Evolutionary conservation across 1,284 basidiomycete genomes (phyloP).

Genomic region (Irpex lacteus): DNA sequence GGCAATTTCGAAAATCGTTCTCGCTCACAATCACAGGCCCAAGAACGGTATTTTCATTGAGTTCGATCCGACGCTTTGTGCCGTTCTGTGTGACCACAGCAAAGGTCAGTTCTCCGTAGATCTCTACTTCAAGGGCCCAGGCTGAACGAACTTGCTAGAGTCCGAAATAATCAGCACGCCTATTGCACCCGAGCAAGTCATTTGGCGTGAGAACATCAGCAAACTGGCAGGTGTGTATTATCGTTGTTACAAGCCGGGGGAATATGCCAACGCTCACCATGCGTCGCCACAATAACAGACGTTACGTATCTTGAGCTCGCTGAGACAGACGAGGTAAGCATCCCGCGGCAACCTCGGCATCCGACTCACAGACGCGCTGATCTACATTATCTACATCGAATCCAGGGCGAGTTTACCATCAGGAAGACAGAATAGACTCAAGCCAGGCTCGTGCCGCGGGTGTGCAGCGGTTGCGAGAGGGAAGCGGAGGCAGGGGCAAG

Average conservation of each 20-base stretch:
- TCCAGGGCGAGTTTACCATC: neutral
- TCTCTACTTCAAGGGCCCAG: neutral
- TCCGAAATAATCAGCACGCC: neutral
- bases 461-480: neutral
- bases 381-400: neutral
- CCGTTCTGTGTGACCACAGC: neutral
- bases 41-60: neutral
- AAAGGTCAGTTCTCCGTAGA: neutral
- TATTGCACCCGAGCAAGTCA: slow-evolving; percentile 4
- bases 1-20: neutral
- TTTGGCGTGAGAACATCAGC: slow-evolving; percentile 9
- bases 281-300: neutral
- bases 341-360: neutral
- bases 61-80: slow-evolving; percentile 1
- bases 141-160: neutral
- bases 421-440: slow-evolving; percentile 1
- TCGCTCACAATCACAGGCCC: neutral
- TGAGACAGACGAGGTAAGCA: slow-evolving; percentile 5
- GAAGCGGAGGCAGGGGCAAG: neutral
- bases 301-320: slow-evolving; percentile 5
- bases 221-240: neutral
- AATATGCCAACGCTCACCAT: neutral
- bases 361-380: neutral
- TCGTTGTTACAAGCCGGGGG: neutral
- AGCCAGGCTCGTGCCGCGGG: neutral